Conservation (phyloP, 192 early-diverging fungal species). For the Podila verticillata region DNA sequence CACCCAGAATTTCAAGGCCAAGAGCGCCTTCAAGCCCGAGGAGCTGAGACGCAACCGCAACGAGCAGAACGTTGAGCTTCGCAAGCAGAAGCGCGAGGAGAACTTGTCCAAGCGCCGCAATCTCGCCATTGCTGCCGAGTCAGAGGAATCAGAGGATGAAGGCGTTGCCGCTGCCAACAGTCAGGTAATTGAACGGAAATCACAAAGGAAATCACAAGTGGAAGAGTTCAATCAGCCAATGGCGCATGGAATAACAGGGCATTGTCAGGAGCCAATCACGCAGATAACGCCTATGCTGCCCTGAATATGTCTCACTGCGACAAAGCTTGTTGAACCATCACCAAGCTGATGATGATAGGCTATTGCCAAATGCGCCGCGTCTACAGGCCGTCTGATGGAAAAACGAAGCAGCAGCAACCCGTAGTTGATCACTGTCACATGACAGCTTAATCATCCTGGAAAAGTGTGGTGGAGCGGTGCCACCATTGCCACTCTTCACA, state of each 20-base stretch:
- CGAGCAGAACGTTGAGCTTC: constrained; percentile 91
- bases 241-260: background rate
- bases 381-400: too few relatives aligned
- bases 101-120: constrained; percentile 93
- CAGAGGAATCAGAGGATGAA: constrained; percentile 87
- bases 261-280: background rate
- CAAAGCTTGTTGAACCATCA: background rate
- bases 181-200: constrained; percentile 57
- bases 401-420: too few relatives aligned
- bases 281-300: background rate
- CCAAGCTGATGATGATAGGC: too few relatives aligned
- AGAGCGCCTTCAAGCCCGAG: constrained; percentile 86
- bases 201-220: background rate
- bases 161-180: constrained; percentile 56
- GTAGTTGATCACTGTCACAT: too few relatives aligned
- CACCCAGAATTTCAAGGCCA: constrained; percentile 86
- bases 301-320: background rate
- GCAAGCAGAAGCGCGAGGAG: constrained; percentile 97
- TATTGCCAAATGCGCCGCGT: too few relatives aligned
- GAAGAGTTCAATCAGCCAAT: background rate
- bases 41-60: constrained; percentile 94
- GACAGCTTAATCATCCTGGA: too few relatives aligned
- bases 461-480: too few relatives aligned
- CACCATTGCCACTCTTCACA: too few relatives aligned
- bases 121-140: constrained; percentile 65